phyloP scores from a whole-genome alignment of 257 asterid species.

The Solanum tarapatanum region DNA sequence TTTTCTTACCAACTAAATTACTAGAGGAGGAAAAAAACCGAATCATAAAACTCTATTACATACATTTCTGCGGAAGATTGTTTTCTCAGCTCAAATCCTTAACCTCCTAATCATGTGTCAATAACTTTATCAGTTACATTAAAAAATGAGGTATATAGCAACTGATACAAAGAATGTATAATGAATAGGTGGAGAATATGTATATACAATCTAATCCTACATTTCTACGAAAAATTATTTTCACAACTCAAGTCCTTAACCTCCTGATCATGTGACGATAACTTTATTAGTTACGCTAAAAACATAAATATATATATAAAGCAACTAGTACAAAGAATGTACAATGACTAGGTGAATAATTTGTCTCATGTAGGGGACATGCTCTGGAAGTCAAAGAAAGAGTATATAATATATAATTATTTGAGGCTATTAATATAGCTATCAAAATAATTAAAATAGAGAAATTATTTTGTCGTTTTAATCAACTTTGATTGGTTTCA shows the following conservation, averaged over 20 bases:
- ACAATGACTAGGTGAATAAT: neutral
- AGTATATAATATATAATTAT: neutral
- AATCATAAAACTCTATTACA: neutral
- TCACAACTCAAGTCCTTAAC: neutral
- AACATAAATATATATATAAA: too few relatives aligned
- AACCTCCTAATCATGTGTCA: too few relatives aligned
- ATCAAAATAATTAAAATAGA: neutral
- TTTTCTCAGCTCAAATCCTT: too few relatives aligned
- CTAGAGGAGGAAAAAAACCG: neutral
- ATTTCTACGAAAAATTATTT: too few relatives aligned
- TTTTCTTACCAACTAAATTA: neutral
- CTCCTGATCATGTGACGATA: too few relatives aligned
- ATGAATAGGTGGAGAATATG: too few relatives aligned
- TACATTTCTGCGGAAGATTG: neutral
- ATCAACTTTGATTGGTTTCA: neutral
- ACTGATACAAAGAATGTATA: too few relatives aligned
- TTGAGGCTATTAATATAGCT: neutral
- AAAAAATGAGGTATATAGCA: too few relatives aligned
- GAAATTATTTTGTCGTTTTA: neutral
- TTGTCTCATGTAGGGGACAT: neutral
- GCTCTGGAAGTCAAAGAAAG: neutral
- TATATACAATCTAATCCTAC: too few relatives aligned
- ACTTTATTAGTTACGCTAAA: neutral
- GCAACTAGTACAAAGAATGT: neutral
- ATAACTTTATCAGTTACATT: too few relatives aligned